Evolutionary conservation across 306 rosid species (phyloP), one percentile per base, ranked within the genome.

Genomic region (Cucurbita argyrosperma): DNA sequence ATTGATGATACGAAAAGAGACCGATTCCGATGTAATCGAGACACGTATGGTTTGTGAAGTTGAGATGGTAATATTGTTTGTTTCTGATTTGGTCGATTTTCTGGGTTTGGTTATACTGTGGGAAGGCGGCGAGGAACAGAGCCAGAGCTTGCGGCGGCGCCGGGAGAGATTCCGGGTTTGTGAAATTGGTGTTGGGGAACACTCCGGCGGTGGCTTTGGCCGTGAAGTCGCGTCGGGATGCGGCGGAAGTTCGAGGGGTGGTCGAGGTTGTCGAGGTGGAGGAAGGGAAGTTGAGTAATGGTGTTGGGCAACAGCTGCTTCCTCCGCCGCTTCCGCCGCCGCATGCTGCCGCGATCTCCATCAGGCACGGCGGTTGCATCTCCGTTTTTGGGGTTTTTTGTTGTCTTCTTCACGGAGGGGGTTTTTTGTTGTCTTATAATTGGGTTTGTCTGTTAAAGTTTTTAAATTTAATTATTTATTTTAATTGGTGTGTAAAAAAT

Each of bases 11-110:
- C 2, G 97, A 93, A 87, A 89, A 94, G 56, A 94, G 96, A 71
- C 98, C 98, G 58, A 89, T 86, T 39, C 98, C 98, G 46, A 94
- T 86, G 52, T 94, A 94, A 82, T 94, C 98, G 64, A 90, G 94
- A 76, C 97, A 89, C 67, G 89, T 84, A 21, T 82, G 89, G 40
- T 79, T 81, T 10, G 92, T 82, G 39, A 59, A 61, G 4, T 86
- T 77, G 69, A 93, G 97, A 75, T 90, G 96, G 57, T 75, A 40
- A 63, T 90, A 94, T 7, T 94, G 92, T 19, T 85, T 80, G 59
- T 81, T 84, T 85, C 98, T 79, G 40, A 89, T 82, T 18, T 76
- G 81, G 61, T 94, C 98, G 14, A 87, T 86, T 72, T 76, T 72
- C 13, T 82, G 82, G 5, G 98, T 90, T 46, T 88, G 85, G 6